Percentiles rank a stretch among this genome's conserved stretches.
phyloP scores from a whole-genome alignment of 202 grass and related monocot genomes.

The Digitaria exilis region DNA sequence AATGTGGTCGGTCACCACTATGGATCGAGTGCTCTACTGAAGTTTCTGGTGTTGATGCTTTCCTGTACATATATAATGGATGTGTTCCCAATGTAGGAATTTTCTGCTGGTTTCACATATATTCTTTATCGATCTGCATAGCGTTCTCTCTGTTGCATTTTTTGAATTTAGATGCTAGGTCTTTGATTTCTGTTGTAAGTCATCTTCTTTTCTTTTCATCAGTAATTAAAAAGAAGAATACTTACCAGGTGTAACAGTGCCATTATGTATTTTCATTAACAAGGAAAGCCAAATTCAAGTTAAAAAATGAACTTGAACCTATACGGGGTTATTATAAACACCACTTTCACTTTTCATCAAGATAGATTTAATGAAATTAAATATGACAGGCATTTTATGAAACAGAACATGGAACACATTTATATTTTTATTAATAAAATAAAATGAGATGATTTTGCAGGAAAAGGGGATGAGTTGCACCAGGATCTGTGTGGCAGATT shows the following conservation, averaged over 20 bases:
- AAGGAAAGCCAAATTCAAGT: background rate
- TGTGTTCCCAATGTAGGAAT: background rate
- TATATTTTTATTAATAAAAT: no score
- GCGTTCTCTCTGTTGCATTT: background rate
- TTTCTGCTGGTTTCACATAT: background rate
- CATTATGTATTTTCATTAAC: background rate
- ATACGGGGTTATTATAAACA: background rate
- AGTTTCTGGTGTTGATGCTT: background rate
- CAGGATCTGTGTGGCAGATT: background rate
- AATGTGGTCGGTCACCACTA: constrained; percentile 6
- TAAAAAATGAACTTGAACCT: background rate
- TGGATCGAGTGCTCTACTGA: background rate
- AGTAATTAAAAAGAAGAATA: background rate
- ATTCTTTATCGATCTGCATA: background rate
- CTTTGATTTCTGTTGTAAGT: no score
- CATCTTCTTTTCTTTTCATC: no score
- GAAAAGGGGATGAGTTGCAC: background rate
- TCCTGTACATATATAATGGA: background rate
- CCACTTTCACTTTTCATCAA: background rate
- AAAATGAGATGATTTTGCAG: background rate
- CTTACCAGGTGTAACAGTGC: background rate
- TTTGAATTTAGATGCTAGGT: background rate
- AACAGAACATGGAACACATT: background rate
- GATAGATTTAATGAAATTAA: background rate
- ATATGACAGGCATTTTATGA: no score